Base-by-base conservation (phyloP, 148 eudicot genomes). In the Persicaria maculosa region DNA sequence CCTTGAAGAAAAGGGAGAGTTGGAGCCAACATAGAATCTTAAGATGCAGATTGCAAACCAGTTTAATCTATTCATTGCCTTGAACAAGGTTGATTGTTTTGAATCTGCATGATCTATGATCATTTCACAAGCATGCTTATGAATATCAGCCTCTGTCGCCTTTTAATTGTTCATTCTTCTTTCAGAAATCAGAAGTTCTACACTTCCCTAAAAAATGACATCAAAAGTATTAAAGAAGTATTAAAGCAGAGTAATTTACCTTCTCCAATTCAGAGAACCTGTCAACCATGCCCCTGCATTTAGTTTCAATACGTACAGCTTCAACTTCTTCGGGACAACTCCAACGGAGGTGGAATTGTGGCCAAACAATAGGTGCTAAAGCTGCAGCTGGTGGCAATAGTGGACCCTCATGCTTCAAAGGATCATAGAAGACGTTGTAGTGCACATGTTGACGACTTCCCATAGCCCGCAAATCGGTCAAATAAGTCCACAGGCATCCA, bases 281-380 rank as follows among this genome's bases (percentile, higher is more conserved):
- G 53, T 73, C 79, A 46, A 81, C 82, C 93, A 88, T 86, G 82
- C 79, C 83, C 80, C 97, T 85, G 79, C 87, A 90, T 69, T 84
- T 84, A 82, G 91, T 83, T 83, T 92, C 99, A 75, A 96, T 75
- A 80, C 92, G 91, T 76, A 91, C 91, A 47, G 86, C 85, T 81
- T 86, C 94, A 44, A 91, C 86, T 87, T 90, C 99, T 62, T 79
- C 81, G 45, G 99, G 97, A 68, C 97, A 92, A 77, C 94, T 86
- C 97, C 97, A 96, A 71, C 99, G 92, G 78, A 96, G 92, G 77
- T 90, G 97, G 79, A 88, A 95, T 79, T 95, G 97, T 43, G 99
- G 99, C 99, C 99, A 95, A 36, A 95, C 67, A 31, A 94, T 92
- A 47, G 99, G 97, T 62, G 99, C 96, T 76, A 95, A 90, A 77